Percentiles rank a stretch among this genome's conserved stretches.
These are phyloP conservation scores for Penicillium longicatenatum DNA, from an alignment of 495 filamentous ascomycete species.

Conservation along the genomic window DNA sequence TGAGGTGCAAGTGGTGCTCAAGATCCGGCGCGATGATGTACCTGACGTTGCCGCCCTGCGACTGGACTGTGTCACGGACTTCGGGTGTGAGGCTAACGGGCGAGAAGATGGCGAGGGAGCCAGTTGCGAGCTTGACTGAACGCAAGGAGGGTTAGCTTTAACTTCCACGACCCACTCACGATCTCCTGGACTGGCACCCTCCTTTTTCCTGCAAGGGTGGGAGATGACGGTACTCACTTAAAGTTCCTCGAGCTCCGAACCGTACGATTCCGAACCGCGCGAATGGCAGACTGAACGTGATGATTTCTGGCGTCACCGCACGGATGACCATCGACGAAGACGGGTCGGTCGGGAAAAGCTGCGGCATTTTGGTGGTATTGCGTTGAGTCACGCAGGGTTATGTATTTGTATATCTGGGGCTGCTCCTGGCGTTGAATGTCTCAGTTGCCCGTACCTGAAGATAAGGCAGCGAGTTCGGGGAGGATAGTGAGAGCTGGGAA, in stretches of 20 bases:
- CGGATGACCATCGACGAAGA: slow-evolving; percentile 85
- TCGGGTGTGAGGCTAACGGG: slow-evolving; percentile 80
- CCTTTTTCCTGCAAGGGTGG: slow-evolving; percentile 9
- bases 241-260: slow-evolving; percentile 83
- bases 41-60: slow-evolving; percentile 69
- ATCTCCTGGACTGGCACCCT: neutral
- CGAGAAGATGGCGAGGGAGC: slow-evolving; percentile 86
- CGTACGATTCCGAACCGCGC: slow-evolving; percentile 76
- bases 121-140: slow-evolving; percentile 74
- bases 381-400: neutral
- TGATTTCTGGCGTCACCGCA: slow-evolving; percentile 73
- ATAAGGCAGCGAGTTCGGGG: neutral
- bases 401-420: neutral
- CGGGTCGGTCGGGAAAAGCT: slow-evolving; percentile 64
- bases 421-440: slow-evolving; percentile 21
- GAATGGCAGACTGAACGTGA: slow-evolving; percentile 85
- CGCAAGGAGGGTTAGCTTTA: slow-evolving; percentile 19
- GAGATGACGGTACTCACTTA: slow-evolving; percentile 56
- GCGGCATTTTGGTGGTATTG: slow-evolving; percentile 25
- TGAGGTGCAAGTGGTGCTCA: slow-evolving; percentile 90
- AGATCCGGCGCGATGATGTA: slow-evolving; percentile 88
- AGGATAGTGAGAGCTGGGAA: neutral
- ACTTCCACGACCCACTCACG: neutral
- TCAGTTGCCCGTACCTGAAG: slow-evolving; percentile 3
- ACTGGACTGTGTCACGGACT: slow-evolving; percentile 64